Percentiles rank a stretch among this genome's conserved stretches.
Evolutionary conservation across 1,139 yeast genomes (phyloP).

Genomic region (Wickerhamiella infanticola): DNA sequence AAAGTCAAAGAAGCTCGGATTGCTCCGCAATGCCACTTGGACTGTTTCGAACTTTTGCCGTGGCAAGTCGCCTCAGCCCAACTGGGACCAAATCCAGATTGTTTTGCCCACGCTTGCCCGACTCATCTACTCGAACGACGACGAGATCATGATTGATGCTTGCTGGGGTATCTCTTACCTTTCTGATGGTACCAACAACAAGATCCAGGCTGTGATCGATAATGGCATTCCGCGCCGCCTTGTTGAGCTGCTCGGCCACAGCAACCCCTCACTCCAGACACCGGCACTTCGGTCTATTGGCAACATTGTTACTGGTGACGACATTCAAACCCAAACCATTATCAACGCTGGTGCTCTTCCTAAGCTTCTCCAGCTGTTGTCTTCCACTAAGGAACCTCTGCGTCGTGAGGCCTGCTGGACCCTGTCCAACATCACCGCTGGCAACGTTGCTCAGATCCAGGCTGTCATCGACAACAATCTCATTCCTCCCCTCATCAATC

Average conservation of each 20-base stretch:
- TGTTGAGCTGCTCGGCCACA: constrained; percentile 76
- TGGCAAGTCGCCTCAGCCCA: constrained; percentile 93
- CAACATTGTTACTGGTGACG: constrained; percentile 94
- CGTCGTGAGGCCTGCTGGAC: constrained; percentile 99
- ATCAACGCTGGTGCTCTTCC: constrained; percentile 86
- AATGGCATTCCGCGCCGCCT: constrained; percentile 90
- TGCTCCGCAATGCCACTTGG: constrained; percentile 96
- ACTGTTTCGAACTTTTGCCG: constrained; percentile 91
- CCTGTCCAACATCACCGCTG: constrained; percentile 92
- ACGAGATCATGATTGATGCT: constrained; percentile 89
- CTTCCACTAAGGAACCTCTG: constrained; percentile 79
- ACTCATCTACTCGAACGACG: constrained; percentile 76
- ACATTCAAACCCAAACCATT: constrained; percentile 85
- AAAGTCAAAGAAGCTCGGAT: constrained; percentile 59
- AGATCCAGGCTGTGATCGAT: constrained; percentile 93
- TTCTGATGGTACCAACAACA: constrained; percentile 82
- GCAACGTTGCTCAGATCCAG: constrained; percentile 88
- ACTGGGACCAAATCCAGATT: constrained; percentile 71
- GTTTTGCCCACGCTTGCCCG: constrained; percentile 90
- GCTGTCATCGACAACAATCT: constrained; percentile 90
- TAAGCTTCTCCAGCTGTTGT: constrained; percentile 65
- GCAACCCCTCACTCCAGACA: constrained; percentile 77
- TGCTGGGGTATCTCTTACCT: constrained; percentile 97
- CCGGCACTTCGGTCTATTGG: constrained; percentile 97
- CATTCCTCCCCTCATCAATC: constrained; percentile 80